These are phyloP conservation scores for Camellia japonica DNA, from an alignment of 148 eudicot genomes.

Conservation along the genomic window DNA sequence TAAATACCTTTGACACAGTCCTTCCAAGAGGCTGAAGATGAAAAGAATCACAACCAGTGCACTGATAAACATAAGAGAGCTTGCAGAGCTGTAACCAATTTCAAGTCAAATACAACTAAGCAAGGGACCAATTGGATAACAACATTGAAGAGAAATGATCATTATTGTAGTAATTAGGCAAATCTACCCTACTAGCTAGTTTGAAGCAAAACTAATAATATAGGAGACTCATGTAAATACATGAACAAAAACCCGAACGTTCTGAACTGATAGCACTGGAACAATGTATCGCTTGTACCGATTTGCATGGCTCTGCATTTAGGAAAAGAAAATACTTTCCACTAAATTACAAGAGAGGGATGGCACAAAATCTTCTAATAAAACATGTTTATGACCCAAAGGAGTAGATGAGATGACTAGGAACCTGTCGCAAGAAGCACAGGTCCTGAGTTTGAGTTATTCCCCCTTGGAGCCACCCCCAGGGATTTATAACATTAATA, in stretches of 20 bases:
- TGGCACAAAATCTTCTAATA: background rate
- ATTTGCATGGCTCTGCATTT: constrained; percentile 90
- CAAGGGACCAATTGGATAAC: background rate
- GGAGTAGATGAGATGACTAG: background rate
- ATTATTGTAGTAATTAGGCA: background rate
- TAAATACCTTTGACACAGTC: constrained; percentile 67
- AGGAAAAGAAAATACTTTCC: background rate
- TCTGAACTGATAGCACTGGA: constrained; percentile 79
- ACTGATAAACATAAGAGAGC: constrained; percentile 88
- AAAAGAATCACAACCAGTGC: constrained; percentile 94
- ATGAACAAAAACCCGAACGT: constrained; percentile 91
- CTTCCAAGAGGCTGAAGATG: constrained; percentile 95
- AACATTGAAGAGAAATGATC: constrained; percentile 1
- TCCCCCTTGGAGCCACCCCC: background rate
- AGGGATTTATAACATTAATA: background rate
- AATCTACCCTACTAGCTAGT: background rate
- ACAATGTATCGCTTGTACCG: constrained; percentile 89
- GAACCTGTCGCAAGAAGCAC: background rate
- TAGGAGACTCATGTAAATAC: constrained; percentile 61
- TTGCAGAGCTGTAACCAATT: constrained; percentile 77
- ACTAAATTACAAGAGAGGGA: background rate
- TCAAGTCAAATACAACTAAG: constrained; percentile 10
- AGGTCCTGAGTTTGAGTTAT: background rate
- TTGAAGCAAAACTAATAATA: constrained; percentile 4
- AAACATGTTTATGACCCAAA: background rate